Conservation (phyloP, 441 rosid genomes). For the Arabidopsis hybrid region DNA sequence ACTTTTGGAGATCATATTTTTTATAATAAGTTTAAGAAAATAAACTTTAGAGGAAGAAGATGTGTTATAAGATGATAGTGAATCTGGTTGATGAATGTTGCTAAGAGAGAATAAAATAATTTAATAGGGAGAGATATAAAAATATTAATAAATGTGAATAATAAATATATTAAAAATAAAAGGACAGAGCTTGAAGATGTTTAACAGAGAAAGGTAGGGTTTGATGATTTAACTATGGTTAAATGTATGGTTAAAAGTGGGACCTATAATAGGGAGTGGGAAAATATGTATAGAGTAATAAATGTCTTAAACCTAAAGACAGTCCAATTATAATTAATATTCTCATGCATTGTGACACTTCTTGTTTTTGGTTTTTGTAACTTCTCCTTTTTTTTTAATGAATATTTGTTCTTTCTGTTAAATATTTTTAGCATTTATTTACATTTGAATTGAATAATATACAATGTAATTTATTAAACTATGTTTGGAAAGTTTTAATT, state of each 20-base stretch:
- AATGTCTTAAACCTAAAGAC: conserved; percentile 43
- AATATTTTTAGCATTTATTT: too few relatives aligned
- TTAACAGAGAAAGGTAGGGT: background rate
- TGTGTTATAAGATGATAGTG: conserved; percentile 36
- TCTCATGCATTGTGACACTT: conserved; percentile 37
- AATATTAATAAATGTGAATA: conserved; percentile 22
- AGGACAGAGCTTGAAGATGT: conserved; percentile 16
- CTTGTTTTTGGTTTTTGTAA: background rate
- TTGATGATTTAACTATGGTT: conserved; percentile 40
- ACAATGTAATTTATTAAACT: background rate
- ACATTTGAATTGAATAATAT: too few relatives aligned
- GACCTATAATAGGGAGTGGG: conserved; percentile 32
- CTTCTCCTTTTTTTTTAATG: background rate
- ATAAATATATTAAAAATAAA: background rate
- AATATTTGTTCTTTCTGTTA: background rate
- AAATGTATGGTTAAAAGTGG: conserved; percentile 34
- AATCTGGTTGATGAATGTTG: conserved; percentile 37
- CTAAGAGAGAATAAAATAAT: conserved; percentile 32
- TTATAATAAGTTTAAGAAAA: background rate
- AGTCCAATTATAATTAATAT: conserved; percentile 34
- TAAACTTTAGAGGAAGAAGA: conserved; percentile 20
- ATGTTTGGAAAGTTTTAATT: background rate
- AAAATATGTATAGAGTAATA: conserved; percentile 33
- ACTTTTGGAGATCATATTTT: conserved; percentile 9
- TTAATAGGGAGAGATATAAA: conserved; percentile 22